Evolutionary conservation across 2,329 filamentous ascomycete genomes (phyloP), one percentile per base, ranked within the genome.

Genomic region (Colletotrichum brevisporum): DNA sequence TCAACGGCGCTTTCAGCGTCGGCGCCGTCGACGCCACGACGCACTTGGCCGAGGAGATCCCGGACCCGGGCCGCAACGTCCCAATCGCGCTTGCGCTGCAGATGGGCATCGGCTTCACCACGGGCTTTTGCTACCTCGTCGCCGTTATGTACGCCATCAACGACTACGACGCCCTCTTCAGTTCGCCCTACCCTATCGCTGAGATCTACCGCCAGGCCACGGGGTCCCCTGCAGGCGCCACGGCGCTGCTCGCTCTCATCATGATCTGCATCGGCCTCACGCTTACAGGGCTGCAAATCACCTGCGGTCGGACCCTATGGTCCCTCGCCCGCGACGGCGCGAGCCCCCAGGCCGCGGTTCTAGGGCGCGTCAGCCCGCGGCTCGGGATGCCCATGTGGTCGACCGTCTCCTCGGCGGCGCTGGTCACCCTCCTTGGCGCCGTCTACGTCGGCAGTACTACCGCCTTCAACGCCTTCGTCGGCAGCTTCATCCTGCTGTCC

Each of bases 1-100:
- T 82, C n/a, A 93, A 93, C 73, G 91, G 90, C 12, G 91, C 91
- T 3, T 93, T 89, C 75, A 87, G 88, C 52, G 87, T 93, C 12
- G 91, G 90, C 6, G 88, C 88, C 1, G 88, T 90, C 0, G 91
- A 93, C 74, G 88, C 89, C 55, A 87, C 89, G 1, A 88, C 87
- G 1, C 91, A 92, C 75, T 76, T 92, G 48, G 87, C 89, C 0
- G 90, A 92, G 76, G 90, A 92, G 76, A 90, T 91, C 48, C 89
- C 83, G 0, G 70, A 81, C 50, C 84, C 85, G 0, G 78, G 80
- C 56, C 78, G 80, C 26, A 89, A 89, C 69, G 81, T 89, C 1
- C 89, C 89, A 15, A 83, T 86, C 10, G 85, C 82, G 3, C 83
- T 89, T 16, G 80, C 81, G 2, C 80, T 88, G 3, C 84, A 88